phyloP scores from a whole-genome alignment of 305 asterid genomes.

The Solanum hybrid region DNA sequence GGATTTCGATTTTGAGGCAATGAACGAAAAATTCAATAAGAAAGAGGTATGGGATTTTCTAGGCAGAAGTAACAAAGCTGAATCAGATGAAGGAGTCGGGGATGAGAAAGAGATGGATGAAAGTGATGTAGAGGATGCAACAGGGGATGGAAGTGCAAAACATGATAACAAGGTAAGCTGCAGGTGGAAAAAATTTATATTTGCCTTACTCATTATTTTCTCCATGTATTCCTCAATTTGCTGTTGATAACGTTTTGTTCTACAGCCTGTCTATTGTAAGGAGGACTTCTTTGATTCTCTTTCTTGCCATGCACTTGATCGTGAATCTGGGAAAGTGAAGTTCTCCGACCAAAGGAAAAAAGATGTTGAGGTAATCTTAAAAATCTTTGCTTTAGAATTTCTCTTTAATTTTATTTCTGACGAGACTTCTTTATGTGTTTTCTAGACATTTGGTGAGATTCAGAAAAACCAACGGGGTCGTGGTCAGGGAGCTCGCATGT shows the following conservation, averaged over 20 bases:
- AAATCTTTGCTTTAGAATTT: neutral
- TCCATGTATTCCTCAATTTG: neutral
- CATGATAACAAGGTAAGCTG: conserved; percentile 5
- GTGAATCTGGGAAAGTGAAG: conserved; percentile 8
- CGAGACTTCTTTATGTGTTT: neutral
- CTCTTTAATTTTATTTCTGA: neutral
- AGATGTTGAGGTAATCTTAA: conserved; percentile 21
- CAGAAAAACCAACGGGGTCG: neutral
- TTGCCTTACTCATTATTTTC: neutral
- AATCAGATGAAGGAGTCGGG: conserved; percentile 7
- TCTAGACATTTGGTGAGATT: conserved; percentile 23
- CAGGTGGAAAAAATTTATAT: neutral
- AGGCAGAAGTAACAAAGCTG: conserved; percentile 11
- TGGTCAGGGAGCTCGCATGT: conserved; percentile 5
- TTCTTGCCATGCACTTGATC: conserved; percentile 7
- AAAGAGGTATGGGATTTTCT: conserved; percentile 28
- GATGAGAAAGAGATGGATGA: conserved; percentile 3
- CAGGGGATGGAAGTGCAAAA: neutral
- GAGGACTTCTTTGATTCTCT: conserved; percentile 28
- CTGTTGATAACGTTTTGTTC: neutral
- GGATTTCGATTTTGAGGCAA: conserved; percentile 31
- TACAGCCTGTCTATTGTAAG: conserved; percentile 20
- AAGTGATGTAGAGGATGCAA: neutral
- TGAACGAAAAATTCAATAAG: conserved; percentile 30
- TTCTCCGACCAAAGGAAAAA: conserved; percentile 8